Evolutionary conservation across 75 land plant genomes (phyloP).

Genomic region (Pinus taeda): DNA sequence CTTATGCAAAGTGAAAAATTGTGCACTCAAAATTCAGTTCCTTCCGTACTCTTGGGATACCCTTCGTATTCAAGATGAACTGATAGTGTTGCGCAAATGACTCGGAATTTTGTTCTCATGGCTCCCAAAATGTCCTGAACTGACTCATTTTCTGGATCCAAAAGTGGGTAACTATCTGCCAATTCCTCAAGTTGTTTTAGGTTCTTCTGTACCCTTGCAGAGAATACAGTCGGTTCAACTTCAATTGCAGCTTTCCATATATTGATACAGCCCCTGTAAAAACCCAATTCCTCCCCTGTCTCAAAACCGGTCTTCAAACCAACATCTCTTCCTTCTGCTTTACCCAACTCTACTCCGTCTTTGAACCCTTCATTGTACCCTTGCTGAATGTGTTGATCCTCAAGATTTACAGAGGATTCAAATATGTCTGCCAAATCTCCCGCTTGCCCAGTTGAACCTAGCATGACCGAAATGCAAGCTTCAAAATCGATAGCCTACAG

Average conservation of each 20-base stretch:
- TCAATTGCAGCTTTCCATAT: slow-evolving; percentile 62
- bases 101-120: slow-evolving; percentile 64
- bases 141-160: slow-evolving; percentile 71
- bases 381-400: slow-evolving; percentile 47
- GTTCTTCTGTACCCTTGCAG: slow-evolving; percentile 50
- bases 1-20: too few relatives aligned
- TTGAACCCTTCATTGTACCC: slow-evolving; percentile 64
- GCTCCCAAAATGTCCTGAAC: slow-evolving; percentile 64
- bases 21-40: slow-evolving; percentile 1
- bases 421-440: slow-evolving; percentile 46
- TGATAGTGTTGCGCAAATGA: slow-evolving; percentile 43
- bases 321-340: slow-evolving; percentile 70
- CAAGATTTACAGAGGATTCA: slow-evolving; percentile 58
- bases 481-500: too few relatives aligned
- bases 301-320: slow-evolving; percentile 76
- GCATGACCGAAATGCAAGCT: too few relatives aligned
- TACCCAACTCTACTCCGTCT: slow-evolving; percentile 51
- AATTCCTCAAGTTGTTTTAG: slow-evolving; percentile 54
- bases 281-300: slow-evolving; percentile 81
- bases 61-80: slow-evolving; percentile 74
- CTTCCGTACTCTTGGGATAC: slow-evolving; percentile 20
- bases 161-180: slow-evolving; percentile 47
- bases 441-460: too few relatives aligned
- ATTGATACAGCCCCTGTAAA: slow-evolving; percentile 69
- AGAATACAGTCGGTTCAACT: slow-evolving; percentile 45